These are phyloP conservation scores for Stenocarpella maydis DNA, from an alignment of 2,329 filamentous ascomycete species.

Conservation along the genomic window DNA sequence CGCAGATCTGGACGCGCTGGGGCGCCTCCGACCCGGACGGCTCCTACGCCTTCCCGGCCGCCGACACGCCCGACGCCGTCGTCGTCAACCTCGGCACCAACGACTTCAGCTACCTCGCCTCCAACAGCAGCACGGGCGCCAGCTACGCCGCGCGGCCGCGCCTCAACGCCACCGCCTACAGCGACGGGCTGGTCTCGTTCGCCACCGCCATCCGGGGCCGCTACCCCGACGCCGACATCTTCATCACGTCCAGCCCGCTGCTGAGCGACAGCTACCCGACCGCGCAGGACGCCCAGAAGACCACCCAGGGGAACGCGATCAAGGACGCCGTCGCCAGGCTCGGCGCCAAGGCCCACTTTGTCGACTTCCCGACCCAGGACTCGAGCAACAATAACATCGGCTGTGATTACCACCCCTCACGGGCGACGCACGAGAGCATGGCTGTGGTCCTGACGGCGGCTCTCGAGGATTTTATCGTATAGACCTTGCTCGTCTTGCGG, in stretches of 20 bases:
- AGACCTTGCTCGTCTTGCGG: not conserved
- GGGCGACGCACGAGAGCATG: conserved; percentile 45
- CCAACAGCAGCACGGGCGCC: not conserved
- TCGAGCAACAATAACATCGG: conserved; percentile 45
- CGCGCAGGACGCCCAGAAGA: conserved; percentile 48
- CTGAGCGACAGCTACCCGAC: conserved; percentile 50
- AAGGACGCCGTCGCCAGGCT: conserved; percentile 46
- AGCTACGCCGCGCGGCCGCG: conserved; percentile 38
- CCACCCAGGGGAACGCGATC: conserved; percentile 46
- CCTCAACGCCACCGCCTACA: conserved; percentile 42
- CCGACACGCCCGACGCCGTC: conserved; percentile 45
- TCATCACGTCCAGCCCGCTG: conserved; percentile 51
- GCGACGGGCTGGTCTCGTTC: conserved; percentile 44
- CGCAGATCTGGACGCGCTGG: conserved; percentile 51
- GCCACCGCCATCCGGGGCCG: conserved; percentile 45
- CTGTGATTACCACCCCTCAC: conserved; percentile 53
- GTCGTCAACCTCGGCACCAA: conserved; percentile 56
- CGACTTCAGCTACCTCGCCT: conserved; percentile 49
- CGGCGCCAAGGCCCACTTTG: conserved; percentile 46
- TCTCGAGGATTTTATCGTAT: conserved; percentile 23
- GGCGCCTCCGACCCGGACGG: conserved; percentile 49
- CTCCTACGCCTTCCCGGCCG: conserved; percentile 49
- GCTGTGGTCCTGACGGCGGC: conserved; percentile 32
- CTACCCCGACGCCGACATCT: conserved; percentile 48
- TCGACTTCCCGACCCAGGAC: conserved; percentile 52